phyloP scores from a whole-genome alignment of 2,329 filamentous ascomycete species.

The Aspergillus felis region DNA sequence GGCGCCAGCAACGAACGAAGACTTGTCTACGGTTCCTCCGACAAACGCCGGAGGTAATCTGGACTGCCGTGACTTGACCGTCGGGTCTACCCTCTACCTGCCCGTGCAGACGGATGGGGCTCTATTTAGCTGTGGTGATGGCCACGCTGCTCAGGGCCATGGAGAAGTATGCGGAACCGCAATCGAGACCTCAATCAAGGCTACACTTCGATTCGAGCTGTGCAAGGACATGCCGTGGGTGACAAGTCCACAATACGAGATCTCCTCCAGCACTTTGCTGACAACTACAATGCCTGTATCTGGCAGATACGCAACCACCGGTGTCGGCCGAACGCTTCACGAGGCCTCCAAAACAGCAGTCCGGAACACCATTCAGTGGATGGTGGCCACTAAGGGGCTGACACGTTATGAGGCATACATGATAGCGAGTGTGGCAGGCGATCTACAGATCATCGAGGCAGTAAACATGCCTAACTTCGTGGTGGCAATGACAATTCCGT shows the following conservation, averaged over 20 bases:
- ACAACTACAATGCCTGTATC: slow-evolving; percentile 26
- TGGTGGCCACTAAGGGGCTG: slow-evolving; percentile 46
- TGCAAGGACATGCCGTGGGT: slow-evolving; percentile 47
- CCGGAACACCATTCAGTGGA: slow-evolving; percentile 48
- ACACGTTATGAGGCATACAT: slow-evolving; percentile 50
- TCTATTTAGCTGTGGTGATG: slow-evolving; percentile 53
- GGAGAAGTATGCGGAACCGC: slow-evolving; percentile 56
- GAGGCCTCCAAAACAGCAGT: slow-evolving; percentile 50
- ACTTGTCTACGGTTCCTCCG: slow-evolving; percentile 50
- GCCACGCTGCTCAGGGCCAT: slow-evolving; percentile 53
- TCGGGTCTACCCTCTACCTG: slow-evolving; percentile 47
- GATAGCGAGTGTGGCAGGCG: slow-evolving; percentile 48
- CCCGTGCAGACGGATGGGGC: slow-evolving; percentile 50
- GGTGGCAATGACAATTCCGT: slow-evolving; percentile 48
- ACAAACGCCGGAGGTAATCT: slow-evolving; percentile 53
- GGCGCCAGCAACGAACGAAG: slow-evolving; percentile 43
- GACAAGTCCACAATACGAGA: slow-evolving; percentile 48
- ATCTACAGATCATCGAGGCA: slow-evolving; percentile 50
- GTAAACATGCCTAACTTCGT: slow-evolving; percentile 55
- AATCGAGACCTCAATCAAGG: slow-evolving; percentile 52
- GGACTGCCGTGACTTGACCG: slow-evolving; percentile 49
- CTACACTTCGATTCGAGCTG: slow-evolving; percentile 47
- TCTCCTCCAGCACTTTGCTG: slow-evolving; percentile 23
- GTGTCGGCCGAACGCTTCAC: slow-evolving; percentile 45
- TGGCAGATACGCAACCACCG: slow-evolving; percentile 47